Base-by-base conservation (phyloP, 2,329 filamentous ascomycete genomes). In the Chrysoporthe austroafricana region DNA sequence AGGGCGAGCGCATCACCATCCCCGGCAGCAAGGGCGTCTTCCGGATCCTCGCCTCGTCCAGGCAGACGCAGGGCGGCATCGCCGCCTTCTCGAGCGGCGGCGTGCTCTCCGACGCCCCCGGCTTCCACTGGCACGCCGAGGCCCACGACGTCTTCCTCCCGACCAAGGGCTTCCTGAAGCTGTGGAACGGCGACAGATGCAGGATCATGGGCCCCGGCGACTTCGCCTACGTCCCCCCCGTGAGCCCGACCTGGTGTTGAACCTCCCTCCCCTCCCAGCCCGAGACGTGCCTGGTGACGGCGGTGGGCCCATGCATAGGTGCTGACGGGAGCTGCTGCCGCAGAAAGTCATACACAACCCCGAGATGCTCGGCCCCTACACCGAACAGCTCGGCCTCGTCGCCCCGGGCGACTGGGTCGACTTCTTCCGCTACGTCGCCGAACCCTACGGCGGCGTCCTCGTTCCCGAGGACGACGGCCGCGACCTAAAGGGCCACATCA, bases 371-470 rank as follows among this genome's bases (percentile, higher is more conserved):
- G 84, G 84, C 1, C 79, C 83, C 0, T 83, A 87, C 69, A 85
- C 84, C 2, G 86, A 88, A 70, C 81, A 81, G 26, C 76, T 85
- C 1, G 85, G 85, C 16, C 74, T 88, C 3, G 83, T 88, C 39
- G 83, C 84, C 0, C 86, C 86, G 0, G 86, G 85, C 5, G 85
- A 86, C 72, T 88, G 86, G 86, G 78, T 86, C 39, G 85, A 88
- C 71, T 88, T 88, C 77, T 88, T 88, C 77, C 81, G 86, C 62
- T 84, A 86, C 72, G 81, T 88, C 8, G 81, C 81, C 39, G 85
- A 88, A 73, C 77, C 82, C 0, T 87, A 83, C 66, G 70, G 76
- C 3, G 85, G 85, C 0, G 71, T 83, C 0, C 70, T 87, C 21
- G 80, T 85, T 18, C 85, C 86, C 0, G 81, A 85, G 62, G 74